A percentile compares a stretch with the other conserved stretches of the same genome.
phyloP scores from a whole-genome alignment of 768 basidiomycete species.

The Kwoniella heveanensis region DNA sequence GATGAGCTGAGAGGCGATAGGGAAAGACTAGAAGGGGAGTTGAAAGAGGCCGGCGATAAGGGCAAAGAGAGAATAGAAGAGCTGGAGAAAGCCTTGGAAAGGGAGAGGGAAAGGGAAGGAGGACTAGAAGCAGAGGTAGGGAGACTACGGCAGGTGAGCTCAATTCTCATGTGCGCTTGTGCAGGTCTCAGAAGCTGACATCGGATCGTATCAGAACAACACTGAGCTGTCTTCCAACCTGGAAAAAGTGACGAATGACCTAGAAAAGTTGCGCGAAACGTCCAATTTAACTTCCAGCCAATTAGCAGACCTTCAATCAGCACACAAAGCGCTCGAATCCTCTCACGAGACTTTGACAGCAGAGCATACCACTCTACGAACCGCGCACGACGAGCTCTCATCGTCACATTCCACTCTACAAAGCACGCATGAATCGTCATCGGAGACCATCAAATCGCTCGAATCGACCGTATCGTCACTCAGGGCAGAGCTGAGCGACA shows the following conservation, averaged over 20 bases:
- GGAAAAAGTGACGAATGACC: constrained; percentile 10
- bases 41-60: constrained; percentile 20
- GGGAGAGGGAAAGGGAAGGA: constrained; percentile 31
- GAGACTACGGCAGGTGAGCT: constrained; percentile 47
- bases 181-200: no score
- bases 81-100: constrained; percentile 30
- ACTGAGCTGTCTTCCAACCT: constrained; percentile 25
- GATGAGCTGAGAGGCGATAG: constrained; percentile 18
- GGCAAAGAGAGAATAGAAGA: constrained; percentile 20
- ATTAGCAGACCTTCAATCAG: constrained; percentile 14
- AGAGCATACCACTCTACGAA: constrained; percentile 21
- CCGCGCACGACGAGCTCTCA: constrained; percentile 17
- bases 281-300: constrained; percentile 11
- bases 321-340: constrained; percentile 13
- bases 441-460: constrained; percentile 6
- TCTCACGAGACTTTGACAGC: constrained; percentile 15
- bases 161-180: not conserved
- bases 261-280: constrained; percentile 8
- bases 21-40: constrained; percentile 15
- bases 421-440: constrained; percentile 8
- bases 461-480: constrained; percentile 11
- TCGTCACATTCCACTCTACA: constrained; percentile 11
- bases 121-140: constrained; percentile 49
- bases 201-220: no score
- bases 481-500: constrained; percentile 1